Base-by-base conservation (phyloP, 2,329 filamentous ascomycete species). In the Aspergillus fijiensis region DNA sequence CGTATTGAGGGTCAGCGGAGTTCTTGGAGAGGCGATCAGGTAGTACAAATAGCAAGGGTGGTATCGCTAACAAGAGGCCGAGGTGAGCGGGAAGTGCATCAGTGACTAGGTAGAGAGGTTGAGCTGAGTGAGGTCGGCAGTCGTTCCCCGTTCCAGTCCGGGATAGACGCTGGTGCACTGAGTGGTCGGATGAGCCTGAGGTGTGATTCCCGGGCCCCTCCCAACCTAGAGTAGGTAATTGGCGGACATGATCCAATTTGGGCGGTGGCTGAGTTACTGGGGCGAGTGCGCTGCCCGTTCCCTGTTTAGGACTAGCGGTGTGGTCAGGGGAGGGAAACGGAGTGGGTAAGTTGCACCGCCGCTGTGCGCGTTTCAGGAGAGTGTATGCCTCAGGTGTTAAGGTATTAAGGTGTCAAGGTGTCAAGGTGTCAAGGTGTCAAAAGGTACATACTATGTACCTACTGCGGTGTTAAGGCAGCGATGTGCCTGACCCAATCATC, bases 401-500 rank as follows among this genome's bases (percentile, higher is more conserved):
- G 27, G 7, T 29, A 7, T 29, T 7, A 29, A 29, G 21, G 21
- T 21, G 21, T 21, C 21, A 21, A 27, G 25, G 7, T 51, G 11
- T 5, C 7, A 5, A 54, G 48, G 48, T 49, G 11, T 55, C 29
- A 29, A 29, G 27, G 7, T 29, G 27, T 29, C 27, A 29, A 29
- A n/a, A 51, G 59, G 61, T 52, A 21, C 21, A 21, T 21, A 19
- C 1, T 19, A 19, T 19, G 19, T 19, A 21, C 21, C 21, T 21
- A 55, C 48, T 60, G 25, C 63, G 56, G 60, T 52, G 14, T 5
- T 9, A 12, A 48, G 49, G 49, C 29, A 29, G 61, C 53, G 25
- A 58, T 47, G 42, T 39, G 62, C 65, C 61, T 61, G 61, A 59
- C 35, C 62, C 63, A 65, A 63, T 65, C 27, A 29, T 19, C n/a